A percentile compares a stretch with the other conserved stretches of the same genome.
These are phyloP conservation scores for Gossypium anomalum DNA, from an alignment of 345 rosid genomes.

Conservation along the genomic window DNA sequence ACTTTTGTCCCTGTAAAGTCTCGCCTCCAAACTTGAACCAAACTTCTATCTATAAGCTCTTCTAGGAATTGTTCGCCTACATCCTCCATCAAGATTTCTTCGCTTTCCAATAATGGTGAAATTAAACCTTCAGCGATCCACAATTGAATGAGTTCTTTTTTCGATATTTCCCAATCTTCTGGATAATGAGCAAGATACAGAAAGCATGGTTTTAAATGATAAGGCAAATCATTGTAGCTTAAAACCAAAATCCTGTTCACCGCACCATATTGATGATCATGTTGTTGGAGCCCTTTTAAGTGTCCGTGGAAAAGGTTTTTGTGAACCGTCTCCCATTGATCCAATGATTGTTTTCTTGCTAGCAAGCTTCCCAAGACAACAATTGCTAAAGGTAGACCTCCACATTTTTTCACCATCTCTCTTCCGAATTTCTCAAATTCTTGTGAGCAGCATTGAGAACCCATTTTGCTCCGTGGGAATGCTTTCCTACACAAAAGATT, in stretches of 20 bases:
- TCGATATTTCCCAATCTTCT: constrained; percentile 6
- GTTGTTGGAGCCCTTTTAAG: background rate
- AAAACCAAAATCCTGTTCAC: constrained; percentile 19
- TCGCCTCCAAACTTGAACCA: constrained; percentile 6
- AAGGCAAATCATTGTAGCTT: constrained; percentile 33
- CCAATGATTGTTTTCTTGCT: background rate
- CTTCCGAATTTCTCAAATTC: background rate
- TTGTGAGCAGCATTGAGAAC: background rate
- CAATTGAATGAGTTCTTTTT: constrained; percentile 10
- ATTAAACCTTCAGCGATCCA: constrained; percentile 27
- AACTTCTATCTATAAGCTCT: constrained; percentile 16
- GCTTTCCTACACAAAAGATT: background rate
- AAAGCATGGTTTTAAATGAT: constrained; percentile 29
- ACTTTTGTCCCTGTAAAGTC: constrained; percentile 13
- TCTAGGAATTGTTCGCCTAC: constrained; percentile 21
- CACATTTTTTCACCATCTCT: constrained; percentile 17
- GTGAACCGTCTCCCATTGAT: background rate
- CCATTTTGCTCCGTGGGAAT: background rate
- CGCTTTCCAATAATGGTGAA: background rate
- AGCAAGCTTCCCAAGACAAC: constrained; percentile 13
- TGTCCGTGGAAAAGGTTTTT: background rate
- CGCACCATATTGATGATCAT: background rate
- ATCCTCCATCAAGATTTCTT: constrained; percentile 18
- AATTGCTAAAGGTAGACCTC: constrained; percentile 23
- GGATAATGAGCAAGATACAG: constrained; percentile 25